Base-by-base conservation (phyloP, 2,329 filamentous ascomycete species). In the Sclerotinia subarctica region DNA sequence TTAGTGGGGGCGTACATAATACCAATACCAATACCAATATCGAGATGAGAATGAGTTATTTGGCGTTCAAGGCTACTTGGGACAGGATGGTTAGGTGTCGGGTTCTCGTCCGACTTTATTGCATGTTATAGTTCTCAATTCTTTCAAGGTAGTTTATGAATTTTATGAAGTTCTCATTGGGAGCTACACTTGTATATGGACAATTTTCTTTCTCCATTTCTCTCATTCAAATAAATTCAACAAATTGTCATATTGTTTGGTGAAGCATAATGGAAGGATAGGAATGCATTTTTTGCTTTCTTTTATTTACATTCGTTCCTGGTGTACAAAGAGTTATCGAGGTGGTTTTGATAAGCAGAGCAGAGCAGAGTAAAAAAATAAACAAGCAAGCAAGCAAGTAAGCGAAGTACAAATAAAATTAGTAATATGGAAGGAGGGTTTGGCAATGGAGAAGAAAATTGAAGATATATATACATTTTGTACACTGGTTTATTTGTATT, bases 1-100 rank as follows among this genome's bases (percentile, higher is more conserved):
- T 63, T 63, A 13, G 38, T 51, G 59, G 46, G 59, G 59, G 59
- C 47, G 59, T 63, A 63, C 59, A 63, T 51, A 63, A 63, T 63
- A 63, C 59, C 59, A 54, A 42, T 42, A 42, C 38, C 38, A 38
- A 21, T 44, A 26, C 17, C 38, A 38, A 21, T 44, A 26, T 11
- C 63, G 24, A 67, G 66, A 69, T 51, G 59, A 46, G 32, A 24
- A 51, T 51, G n/a, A 13, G 17, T 63, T 51, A 19, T 26, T 38
- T 42, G 59, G 59, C 46, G 59, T 63, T 63, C 17, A 52, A 63
- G 46, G 59, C 21, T 51, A 51, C 5, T 8, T 38, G 13, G 54
- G 54, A 26, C 15, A 58, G 59, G 59, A 21, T 63, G 59, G 17
- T 42, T 35, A 26, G 46, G 21, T 62, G 46, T 62, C 38, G 15